Percentiles rank a stretch among this genome's conserved stretches.
Conservation (phyloP, 179 eudicot genomes). For the Silene noctiflora region DNA sequence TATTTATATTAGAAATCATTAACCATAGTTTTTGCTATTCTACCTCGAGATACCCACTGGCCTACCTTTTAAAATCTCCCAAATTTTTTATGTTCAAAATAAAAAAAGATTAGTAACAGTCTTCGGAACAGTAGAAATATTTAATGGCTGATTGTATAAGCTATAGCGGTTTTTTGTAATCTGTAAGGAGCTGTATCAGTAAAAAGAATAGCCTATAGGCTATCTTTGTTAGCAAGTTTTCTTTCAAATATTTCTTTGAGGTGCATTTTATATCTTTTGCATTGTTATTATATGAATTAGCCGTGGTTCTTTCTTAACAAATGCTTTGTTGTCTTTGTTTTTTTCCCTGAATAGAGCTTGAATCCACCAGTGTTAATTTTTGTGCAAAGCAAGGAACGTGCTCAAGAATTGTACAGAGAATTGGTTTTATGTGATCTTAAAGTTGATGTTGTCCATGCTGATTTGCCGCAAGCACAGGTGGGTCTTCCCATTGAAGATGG, state of each 20-base stretch:
- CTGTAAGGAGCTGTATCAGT: background rate
- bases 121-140: background rate
- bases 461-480: constrained; percentile 73
- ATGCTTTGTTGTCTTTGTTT: background rate
- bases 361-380: constrained; percentile 87
- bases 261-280: background rate
- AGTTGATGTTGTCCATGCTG: constrained; percentile 84
- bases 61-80: background rate
- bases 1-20: no score
- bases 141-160: background rate
- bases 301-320: constrained; percentile 14
- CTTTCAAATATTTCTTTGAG: background rate
- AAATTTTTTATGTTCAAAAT: no score
- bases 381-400: constrained; percentile 87
- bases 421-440: constrained; percentile 59
- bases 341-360: constrained; percentile 52
- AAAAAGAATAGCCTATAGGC: background rate
- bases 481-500: constrained; percentile 8
- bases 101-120: background rate
- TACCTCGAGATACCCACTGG: background rate
- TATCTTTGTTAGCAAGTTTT: background rate
- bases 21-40: no score
- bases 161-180: background rate
- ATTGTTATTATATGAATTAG: background rate
- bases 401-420: constrained; percentile 78